Percentiles rank a stretch among this genome's conserved stretches.
Evolutionary conservation across 1,284 basidiomycete genomes (phyloP).

Genomic region (Malassezia arunalokei): DNA sequence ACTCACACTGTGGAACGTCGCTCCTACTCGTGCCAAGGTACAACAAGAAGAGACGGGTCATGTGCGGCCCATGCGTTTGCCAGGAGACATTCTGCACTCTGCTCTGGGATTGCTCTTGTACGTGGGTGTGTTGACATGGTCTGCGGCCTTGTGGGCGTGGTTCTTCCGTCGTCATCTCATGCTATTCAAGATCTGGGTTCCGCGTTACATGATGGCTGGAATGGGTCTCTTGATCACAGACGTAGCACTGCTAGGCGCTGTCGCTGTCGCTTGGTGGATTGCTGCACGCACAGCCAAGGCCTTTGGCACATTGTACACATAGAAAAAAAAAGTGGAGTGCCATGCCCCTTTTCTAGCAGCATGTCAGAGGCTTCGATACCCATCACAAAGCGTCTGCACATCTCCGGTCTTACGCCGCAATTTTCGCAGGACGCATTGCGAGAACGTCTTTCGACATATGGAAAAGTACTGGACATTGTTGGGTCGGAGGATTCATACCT

Average conservation of each 20-base stretch:
- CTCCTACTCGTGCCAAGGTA: constrained; percentile 49
- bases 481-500: constrained; percentile 20
- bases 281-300: constrained; percentile 22
- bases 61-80: constrained; percentile 10
- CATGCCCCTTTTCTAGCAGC: too few relatives aligned
- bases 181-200: constrained; percentile 99
- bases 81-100: constrained; percentile 48
- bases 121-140: constrained; percentile 55
- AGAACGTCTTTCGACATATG: constrained; percentile 30
- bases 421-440: constrained; percentile 28
- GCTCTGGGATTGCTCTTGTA: constrained; percentile 60
- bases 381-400: constrained; percentile 25
- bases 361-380: background rate
- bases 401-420: constrained; percentile 31
- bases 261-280: constrained; percentile 20
- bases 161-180: constrained; percentile 78
- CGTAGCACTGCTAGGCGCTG: constrained; percentile 45
- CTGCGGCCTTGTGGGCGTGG: constrained; percentile 62
- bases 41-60: background rate
- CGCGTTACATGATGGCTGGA: constrained; percentile 72
- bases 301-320: constrained; percentile 24
- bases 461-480: constrained; percentile 23
- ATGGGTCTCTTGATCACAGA: constrained; percentile 49
- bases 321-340: background rate
- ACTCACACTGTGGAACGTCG: constrained; percentile 76